Evolutionary conservation across 2,329 filamentous ascomycete species (phyloP).

Genomic region (Claviceps citrina): DNA sequence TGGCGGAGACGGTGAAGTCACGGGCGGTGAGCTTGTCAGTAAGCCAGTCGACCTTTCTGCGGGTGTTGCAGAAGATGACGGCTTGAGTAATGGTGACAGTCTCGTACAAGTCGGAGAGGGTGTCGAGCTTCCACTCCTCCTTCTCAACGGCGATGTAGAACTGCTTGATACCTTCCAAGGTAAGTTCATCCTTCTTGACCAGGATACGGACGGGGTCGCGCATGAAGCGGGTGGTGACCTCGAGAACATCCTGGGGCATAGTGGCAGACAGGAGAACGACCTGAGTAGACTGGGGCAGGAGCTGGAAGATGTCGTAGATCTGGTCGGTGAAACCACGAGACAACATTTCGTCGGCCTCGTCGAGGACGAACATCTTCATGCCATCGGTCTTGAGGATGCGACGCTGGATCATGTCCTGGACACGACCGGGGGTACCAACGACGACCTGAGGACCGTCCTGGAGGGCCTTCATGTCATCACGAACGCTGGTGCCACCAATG

Average conservation of each 20-base stretch:
- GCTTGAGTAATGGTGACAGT: slow-evolving; percentile 98
- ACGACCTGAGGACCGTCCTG: slow-evolving; percentile 93
- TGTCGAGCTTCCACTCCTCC: slow-evolving; percentile 99
- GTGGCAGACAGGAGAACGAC: slow-evolving; percentile 96
- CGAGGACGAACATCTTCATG: slow-evolving; percentile 99
- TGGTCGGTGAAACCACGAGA: slow-evolving; percentile 99
- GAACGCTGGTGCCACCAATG: slow-evolving; percentile 95
- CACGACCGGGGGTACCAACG: slow-evolving; percentile 94
- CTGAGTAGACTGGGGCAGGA: slow-evolving; percentile 93
- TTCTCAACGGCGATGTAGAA: slow-evolving; percentile 99
- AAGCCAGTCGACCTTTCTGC: slow-evolving; percentile 99
- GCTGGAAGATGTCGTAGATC: slow-evolving; percentile 99
- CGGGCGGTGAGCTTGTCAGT: slow-evolving; percentile 97
- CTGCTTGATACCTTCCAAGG: slow-evolving; percentile 99
- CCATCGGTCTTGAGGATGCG: slow-evolving; percentile 90
- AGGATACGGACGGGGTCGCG: slow-evolving; percentile 96
- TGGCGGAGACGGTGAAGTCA: slow-evolving; percentile 98
- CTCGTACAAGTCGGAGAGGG: slow-evolving; percentile 96
- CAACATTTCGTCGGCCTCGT: slow-evolving; percentile 99
- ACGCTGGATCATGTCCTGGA: slow-evolving; percentile 98
- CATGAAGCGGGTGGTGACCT: slow-evolving; percentile 99
- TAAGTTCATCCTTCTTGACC: slow-evolving; percentile 99
- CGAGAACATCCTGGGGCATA: slow-evolving; percentile 96
- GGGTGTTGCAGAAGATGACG: slow-evolving; percentile 99
- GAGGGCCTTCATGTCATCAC: slow-evolving; percentile 97